These are phyloP conservation scores for Dittrichia graveolens DNA, from an alignment of 129 eudicot genomes.

Conservation along the genomic window DNA sequence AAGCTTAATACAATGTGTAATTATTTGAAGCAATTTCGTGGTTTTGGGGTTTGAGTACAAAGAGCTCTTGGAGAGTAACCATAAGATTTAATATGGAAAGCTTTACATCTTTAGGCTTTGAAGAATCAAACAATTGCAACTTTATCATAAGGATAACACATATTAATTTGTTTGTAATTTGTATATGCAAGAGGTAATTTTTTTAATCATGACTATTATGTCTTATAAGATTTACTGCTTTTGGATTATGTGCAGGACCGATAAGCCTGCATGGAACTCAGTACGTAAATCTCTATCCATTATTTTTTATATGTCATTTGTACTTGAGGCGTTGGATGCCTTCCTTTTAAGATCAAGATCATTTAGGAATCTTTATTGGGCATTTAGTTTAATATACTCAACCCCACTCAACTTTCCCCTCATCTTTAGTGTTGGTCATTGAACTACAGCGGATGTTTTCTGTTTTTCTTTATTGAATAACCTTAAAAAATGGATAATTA, in stretches of 20 bases:
- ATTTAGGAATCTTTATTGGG: conserved; percentile 11
- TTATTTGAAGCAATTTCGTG: conserved; percentile 7
- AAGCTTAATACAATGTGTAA: not conserved
- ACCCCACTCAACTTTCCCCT: not conserved
- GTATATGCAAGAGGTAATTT: conserved; percentile 3
- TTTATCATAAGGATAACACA: not conserved
- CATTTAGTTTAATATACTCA: not conserved
- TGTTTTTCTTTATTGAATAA: too few relatives aligned
- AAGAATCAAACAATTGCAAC: not conserved
- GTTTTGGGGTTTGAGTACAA: not conserved
- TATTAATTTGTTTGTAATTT: not conserved
- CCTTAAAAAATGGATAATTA: too few relatives aligned
- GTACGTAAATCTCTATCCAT: conserved; percentile 52
- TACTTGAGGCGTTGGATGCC: not conserved
- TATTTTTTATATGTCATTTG: not conserved
- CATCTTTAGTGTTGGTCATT: not conserved
- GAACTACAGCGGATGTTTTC: too few relatives aligned
- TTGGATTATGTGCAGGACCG: conserved; percentile 60
- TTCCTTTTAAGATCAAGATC: conserved; percentile 10
- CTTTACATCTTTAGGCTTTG: not conserved
- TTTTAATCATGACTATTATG: conserved; percentile 10
- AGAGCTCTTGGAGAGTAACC: too few relatives aligned
- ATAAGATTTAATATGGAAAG: too few relatives aligned
- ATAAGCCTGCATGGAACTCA: conserved; percentile 80
- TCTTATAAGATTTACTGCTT: conserved; percentile 8